Base-by-base conservation (phyloP, 176 grass and related monocot species). In the Aegilops speltoides region DNA sequence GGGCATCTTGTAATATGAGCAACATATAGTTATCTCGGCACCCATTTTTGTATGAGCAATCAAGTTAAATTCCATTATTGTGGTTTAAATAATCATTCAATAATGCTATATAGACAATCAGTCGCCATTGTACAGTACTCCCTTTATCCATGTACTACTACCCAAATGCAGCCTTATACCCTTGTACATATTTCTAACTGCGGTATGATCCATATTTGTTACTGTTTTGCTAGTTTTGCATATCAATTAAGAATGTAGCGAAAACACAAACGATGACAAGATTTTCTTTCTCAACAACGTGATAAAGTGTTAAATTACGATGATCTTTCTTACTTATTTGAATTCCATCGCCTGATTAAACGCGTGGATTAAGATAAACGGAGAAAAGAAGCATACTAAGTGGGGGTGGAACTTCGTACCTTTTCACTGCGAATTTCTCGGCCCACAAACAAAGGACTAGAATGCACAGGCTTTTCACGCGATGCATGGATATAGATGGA, bases 401-500 rank as follows among this genome's bases (percentile, higher is more conserved):
- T 67, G 9, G 52, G n/a, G 68, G 33, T 71, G 57, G 76, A 90
- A 81, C 54, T 57, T 59, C 79, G 64, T 89, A 98, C 96, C 96
- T 94, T 98, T 43, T 90, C 96, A 91, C 96, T 94, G 54, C 1
- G 96, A 94, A 98, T 94, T 41, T 98, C 96, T 85, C 86, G 85
- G 41, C 82, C 92, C 87, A 89, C 81, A 91, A 98, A 98, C 64
- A 98, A 52, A 61, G 94, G 87, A 88, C 97, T 99, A 79, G 64
- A 86, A 91, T 92, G 96, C 68, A 84, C 86, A 75, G 93, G 92
- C 75, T 87, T 94, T 76, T 94, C 90, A 82, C 86, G 90, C 7
- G 96, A 98, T 86, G 96, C 88, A 88, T 98, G 96, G 34, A 96
- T 81, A 85, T 98, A 98, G 79, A 98, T 96, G 71, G 90, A 91